Evolutionary conservation across 306 rosid genomes (phyloP).

Genomic region (Hylodesmum podocarpum): DNA sequence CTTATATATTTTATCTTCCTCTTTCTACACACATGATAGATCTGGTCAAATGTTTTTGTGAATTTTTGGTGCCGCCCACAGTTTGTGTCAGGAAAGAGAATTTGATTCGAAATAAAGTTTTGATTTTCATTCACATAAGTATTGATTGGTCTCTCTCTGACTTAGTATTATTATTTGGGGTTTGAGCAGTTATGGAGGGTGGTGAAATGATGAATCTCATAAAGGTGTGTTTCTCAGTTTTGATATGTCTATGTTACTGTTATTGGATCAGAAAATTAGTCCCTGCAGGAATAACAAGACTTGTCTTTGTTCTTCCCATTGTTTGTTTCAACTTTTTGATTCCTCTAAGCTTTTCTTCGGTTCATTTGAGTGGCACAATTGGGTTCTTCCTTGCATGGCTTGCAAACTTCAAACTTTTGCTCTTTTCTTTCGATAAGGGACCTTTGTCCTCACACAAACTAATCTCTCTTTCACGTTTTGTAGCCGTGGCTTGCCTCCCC

Average conservation of each 20-base stretch:
- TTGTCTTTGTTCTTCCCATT: constrained; percentile 42
- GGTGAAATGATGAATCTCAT: constrained; percentile 34
- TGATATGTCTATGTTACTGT: constrained; percentile 42
- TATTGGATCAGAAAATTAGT: constrained; percentile 31
- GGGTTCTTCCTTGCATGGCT: constrained; percentile 59
- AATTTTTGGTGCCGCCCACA: too few relatives aligned
- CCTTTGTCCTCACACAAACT: constrained; percentile 46
- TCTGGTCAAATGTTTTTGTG: too few relatives aligned
- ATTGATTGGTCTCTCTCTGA: too few relatives aligned
- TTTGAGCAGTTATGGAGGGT: too few relatives aligned
- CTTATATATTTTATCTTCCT: too few relatives aligned
- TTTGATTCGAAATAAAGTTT: too few relatives aligned
- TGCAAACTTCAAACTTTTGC: constrained; percentile 57
- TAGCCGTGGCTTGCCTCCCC: constrained; percentile 64
- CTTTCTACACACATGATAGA: too few relatives aligned
- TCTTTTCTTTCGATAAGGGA: constrained; percentile 47
- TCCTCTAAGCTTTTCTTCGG: constrained; percentile 47
- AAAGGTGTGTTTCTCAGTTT: constrained; percentile 33
- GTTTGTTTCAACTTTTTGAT: constrained; percentile 42
- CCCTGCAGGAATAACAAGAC: constrained; percentile 32
- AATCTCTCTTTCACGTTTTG: constrained; percentile 50
- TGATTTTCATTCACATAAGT: too few relatives aligned
- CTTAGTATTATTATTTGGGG: too few relatives aligned
- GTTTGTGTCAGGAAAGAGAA: too few relatives aligned
- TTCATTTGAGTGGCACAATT: constrained; percentile 44